A percentile compares a stretch with the other conserved stretches of the same genome.
phyloP scores from a whole-genome alignment of 2,329 filamentous ascomycete species.

The Didymella pinodella region DNA sequence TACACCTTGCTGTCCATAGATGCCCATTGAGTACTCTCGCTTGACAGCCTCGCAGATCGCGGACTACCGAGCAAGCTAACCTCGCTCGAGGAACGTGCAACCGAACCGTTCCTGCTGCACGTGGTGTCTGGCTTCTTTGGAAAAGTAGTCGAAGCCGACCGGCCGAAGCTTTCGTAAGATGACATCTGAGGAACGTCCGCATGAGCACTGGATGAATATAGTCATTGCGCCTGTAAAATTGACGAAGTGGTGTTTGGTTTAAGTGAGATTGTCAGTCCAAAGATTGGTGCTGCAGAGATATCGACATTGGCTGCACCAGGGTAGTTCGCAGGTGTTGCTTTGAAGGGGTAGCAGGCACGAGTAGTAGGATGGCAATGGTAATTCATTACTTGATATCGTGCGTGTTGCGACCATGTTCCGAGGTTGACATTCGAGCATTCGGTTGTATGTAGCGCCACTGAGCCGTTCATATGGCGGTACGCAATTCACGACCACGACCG shows the following conservation, averaged over 20 bases:
- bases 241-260: neutral
- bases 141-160: slow-evolving; percentile 6
- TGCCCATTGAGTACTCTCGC: slow-evolving; percentile 25
- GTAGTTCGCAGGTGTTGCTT: neutral
- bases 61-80: slow-evolving; percentile 28
- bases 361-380: too few species aligned
- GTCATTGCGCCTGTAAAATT: neutral
- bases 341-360: neutral
- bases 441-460: neutral
- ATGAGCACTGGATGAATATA: neutral
- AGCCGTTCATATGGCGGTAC: neutral
- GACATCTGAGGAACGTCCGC: slow-evolving; percentile 6
- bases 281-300: neutral
- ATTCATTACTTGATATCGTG: neutral
- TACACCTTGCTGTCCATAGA: slow-evolving; percentile 18
- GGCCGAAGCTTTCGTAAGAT: slow-evolving; percentile 6
- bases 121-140: slow-evolving; percentile 17
- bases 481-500: neutral
- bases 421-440: neutral
- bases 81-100: slow-evolving; percentile 24
- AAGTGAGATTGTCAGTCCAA: too few species aligned
- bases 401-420: neutral
- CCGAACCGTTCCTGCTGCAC: slow-evolving; percentile 26
- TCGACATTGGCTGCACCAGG: neutral
- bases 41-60: slow-evolving; percentile 25